Evolutionary conservation across 2,329 filamentous ascomycete species (phyloP).

Genomic region (Diaporthe vexans): DNA sequence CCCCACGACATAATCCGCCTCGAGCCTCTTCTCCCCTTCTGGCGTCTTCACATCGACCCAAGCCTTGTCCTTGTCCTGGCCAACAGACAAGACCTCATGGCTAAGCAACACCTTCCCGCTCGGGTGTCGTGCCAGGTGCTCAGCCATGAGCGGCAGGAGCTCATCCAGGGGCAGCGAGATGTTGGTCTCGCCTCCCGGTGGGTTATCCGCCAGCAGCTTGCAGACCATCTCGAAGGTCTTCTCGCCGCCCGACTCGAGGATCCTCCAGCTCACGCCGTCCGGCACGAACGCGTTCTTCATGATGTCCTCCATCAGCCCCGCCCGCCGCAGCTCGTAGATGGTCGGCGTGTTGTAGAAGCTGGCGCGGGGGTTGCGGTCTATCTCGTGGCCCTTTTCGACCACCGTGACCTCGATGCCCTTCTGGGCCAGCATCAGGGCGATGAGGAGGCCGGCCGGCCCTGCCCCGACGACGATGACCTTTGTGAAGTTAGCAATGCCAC

Average conservation of each 20-base stretch:
- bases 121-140: constrained; percentile 51
- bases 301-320: constrained; percentile 50
- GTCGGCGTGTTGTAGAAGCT: constrained; percentile 49
- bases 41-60: constrained; percentile 50
- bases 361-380: constrained; percentile 51
- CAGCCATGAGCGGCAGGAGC: constrained; percentile 57
- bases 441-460: constrained; percentile 45
- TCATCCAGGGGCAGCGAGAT: constrained; percentile 59
- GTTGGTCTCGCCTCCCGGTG: constrained; percentile 48
- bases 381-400: constrained; percentile 46
- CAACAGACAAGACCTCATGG: constrained; percentile 55
- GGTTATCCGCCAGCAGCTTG: constrained; percentile 39
- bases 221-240: constrained; percentile 42
- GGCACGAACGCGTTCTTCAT: constrained; percentile 45
- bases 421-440: constrained; percentile 45
- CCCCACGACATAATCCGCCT: constrained; percentile 60
- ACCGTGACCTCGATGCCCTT: constrained; percentile 47
- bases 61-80: constrained; percentile 51
- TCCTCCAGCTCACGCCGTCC: constrained; percentile 48
- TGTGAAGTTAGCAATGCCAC: background rate
- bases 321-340: constrained; percentile 47
- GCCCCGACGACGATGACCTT: constrained; percentile 45
- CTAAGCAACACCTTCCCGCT: constrained; percentile 54
- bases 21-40: constrained; percentile 44
- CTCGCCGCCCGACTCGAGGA: constrained; percentile 42